Base-by-base conservation (phyloP, 2,329 filamentous ascomycete species). In the Cadophora malorum region DNA sequence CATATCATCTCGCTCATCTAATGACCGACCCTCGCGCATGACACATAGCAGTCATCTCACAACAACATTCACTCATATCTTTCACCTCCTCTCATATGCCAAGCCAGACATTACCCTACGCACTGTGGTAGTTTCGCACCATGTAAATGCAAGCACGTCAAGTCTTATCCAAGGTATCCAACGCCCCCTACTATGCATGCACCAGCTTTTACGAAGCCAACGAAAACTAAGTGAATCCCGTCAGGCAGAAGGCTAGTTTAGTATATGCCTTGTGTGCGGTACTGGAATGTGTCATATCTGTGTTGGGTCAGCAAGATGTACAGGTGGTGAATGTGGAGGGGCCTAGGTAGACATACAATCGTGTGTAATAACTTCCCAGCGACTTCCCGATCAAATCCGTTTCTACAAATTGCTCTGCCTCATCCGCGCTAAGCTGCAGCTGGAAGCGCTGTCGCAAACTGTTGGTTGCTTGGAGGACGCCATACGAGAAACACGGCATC, bases 221-320 rank as follows among this genome's bases (percentile, higher is more conserved):
- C 21, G 19, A 49, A 7, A 8, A 21, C 8, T 1, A 19, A 19
- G n/a, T 6, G 19, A 21, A 19, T 16, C 10, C 45, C n/a, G 45
- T 21, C 45, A 19, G 16, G 45, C n/a, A 21, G 45, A 35, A 45
- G 16, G 23, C 74, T 86, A 8, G 2, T 21, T 49, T 10, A 95
- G 80, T 95, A 95, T 80, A 95, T 95, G 73, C 92, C 92, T 80
- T 95, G 92, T 45, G 92, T 94, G 76, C 92, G 88, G 81, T 95
- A 95, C 82, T 95, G 92, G 82, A 94, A 95, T 70, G 91, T 93
- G 80, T 94, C 91, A 76, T 94, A 93, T 80, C 91, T 93, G 70
- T 33, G 5, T n/a, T 64, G 4, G 16, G 31, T 67, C 47, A 63
- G 63, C 23, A 25, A 56, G 2, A 28, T 53, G 12, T 25, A 14